Evolutionary conservation across 306 rosid genomes (phyloP), one percentile per base, ranked within the genome.

Genomic region (Oxytropis ochrocephala): DNA sequence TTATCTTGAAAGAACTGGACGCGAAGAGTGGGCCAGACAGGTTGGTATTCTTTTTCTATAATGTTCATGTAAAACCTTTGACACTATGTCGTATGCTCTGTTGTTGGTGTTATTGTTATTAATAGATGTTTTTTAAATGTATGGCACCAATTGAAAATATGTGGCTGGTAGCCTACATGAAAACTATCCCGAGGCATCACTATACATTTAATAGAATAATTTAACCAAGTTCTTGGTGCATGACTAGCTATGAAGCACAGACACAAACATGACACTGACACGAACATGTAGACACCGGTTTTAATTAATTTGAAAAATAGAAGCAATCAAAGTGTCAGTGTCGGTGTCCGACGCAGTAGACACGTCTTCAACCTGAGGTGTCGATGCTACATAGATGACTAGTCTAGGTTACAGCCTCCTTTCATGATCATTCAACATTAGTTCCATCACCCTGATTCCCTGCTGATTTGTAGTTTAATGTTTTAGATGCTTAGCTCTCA

Each of bases 1-100:
- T 79, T 87, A 91, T 85, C 88, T 95, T 54, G 21, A 47, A 19
- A 84, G 96, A 83, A 89, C 95, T 12, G 97, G 95, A 13, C 85
- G 96, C 13, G 88, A 74, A 12, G 97, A 84, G 79, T 95, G 96
- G 97, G 97, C 91, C 19, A 75, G 50, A 73, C 95, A 91, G 97
- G 99, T 91, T 67, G 59, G 36, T 87, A 63, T 55, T 64, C 76
- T 64, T 79, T 10, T 69, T 42, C 36, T 59, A 49, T 65, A 35
- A 41, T 74, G 50, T 59, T 74, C 69, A 14, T 63, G 29, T 21
- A 47, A 60, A 56, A 55, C 66, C 68, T 65, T 9, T 35, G 19
- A 21, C 33, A 44, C 38, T 51, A 18, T 58, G 55, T 2, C 67
- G 42, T 30, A 30, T 64, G 27, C 18, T 56, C 17, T 75, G 24